Evolutionary conservation across 2,329 filamentous ascomycete species (phyloP).

Genomic region (Pseudogymnoascus sp.): DNA sequence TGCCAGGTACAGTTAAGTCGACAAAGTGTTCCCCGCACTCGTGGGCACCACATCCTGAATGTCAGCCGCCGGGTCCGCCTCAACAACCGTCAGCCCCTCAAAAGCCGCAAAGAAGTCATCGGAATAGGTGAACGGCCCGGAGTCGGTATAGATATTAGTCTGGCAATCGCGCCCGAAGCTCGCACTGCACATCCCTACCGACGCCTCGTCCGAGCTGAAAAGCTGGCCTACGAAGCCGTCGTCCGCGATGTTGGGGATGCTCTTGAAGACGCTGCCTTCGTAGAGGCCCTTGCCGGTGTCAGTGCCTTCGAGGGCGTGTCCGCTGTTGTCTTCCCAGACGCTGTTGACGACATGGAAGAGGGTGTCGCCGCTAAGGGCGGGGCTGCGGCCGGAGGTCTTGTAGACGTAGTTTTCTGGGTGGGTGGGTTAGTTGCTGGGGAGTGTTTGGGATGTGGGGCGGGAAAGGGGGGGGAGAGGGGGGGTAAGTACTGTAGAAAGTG

Average conservation of each 20-base stretch:
- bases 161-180: background rate
- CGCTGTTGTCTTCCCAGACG: constrained; percentile 32
- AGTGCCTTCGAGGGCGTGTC: constrained; percentile 37
- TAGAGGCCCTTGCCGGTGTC: constrained; percentile 27
- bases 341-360: constrained; percentile 34
- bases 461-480: background rate
- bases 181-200: background rate
- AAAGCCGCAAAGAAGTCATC: constrained; percentile 23
- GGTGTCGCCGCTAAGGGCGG: constrained; percentile 32
- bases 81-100: constrained; percentile 18
- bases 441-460: background rate
- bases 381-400: constrained; percentile 34
- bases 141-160: constrained; percentile 8
- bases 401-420: constrained; percentile 34
- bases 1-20: background rate
- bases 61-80: constrained; percentile 17
- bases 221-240: constrained; percentile 8
- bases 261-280: constrained; percentile 37
- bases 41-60: constrained; percentile 23
- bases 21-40: constrained; percentile 22
- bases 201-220: constrained; percentile 15
- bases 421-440: background rate
- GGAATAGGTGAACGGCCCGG: constrained; percentile 22
- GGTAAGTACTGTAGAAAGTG: constrained; percentile 23
- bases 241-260: constrained; percentile 26